phyloP scores from a whole-genome alignment of 345 rosid species.

The Eutrema yunnanense region DNA sequence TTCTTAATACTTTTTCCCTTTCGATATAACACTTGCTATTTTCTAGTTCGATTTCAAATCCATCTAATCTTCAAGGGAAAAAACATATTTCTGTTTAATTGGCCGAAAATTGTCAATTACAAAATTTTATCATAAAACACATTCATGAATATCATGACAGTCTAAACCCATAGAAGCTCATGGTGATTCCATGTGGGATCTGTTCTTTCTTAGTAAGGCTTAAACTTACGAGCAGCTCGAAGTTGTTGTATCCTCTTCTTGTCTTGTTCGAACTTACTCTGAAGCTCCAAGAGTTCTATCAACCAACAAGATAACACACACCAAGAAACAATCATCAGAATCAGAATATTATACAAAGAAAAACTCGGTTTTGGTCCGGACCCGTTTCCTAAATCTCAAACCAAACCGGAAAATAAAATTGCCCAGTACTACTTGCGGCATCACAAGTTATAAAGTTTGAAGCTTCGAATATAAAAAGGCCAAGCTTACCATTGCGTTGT shows the following conservation, averaged over 20 bases:
- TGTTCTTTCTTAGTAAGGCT: slow-evolving; percentile 47
- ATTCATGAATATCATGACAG: not conserved
- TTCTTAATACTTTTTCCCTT: no score
- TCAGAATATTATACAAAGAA: not conserved
- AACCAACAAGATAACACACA: slow-evolving; percentile 2
- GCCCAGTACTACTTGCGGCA: not conserved
- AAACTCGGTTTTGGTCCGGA: not conserved
- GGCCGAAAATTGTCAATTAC: slow-evolving; percentile 3
- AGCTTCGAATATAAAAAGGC: not conserved
- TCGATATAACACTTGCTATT: no score
- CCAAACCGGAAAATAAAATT: not conserved
- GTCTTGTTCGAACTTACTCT: slow-evolving; percentile 86
- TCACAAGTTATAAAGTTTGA: not conserved
- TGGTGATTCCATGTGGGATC: not conserved
- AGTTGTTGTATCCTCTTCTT: slow-evolving; percentile 80
- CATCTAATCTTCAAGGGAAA: no score
- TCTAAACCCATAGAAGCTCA: not conserved
- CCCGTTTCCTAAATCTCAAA: not conserved
- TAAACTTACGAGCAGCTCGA: slow-evolving; percentile 87
- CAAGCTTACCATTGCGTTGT: slow-evolving; percentile 64
- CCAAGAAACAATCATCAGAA: slow-evolving; percentile 4
- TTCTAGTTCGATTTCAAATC: no score
- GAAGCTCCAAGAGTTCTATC: slow-evolving; percentile 80
- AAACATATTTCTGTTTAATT: no score
- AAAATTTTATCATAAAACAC: slow-evolving; percentile 6